Base-by-base conservation (phyloP, 164 flowering plant genomes). In the Vitis rupestris region DNA sequence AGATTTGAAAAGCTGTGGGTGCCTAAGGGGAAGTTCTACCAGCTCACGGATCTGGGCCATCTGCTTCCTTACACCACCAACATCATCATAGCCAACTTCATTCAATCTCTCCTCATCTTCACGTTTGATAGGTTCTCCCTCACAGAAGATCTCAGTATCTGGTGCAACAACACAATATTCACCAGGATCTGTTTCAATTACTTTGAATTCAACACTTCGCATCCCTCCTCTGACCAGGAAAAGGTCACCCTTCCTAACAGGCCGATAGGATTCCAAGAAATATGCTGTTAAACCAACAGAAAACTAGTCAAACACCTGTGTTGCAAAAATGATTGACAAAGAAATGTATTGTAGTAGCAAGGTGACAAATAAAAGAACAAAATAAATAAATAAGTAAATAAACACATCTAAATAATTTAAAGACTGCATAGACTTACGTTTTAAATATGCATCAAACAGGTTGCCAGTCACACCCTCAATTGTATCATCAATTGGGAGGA, bases 31-130 rank as follows among this genome's bases (percentile, higher is more conserved):
- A 69, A 88, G 87, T 66, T 88, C 90, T 1, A 88, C 90, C 59
- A 86, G 79, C 78, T 88, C 92, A 61, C 90, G 90, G 29, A 88
- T 88, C 75, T 88, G 90, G 71, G 92, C 87, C 92, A 88, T 86
- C 64, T 88, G 92, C 75, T 85, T 88, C 55, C 93, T 76, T n/a
- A 86, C 86, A 66, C 90, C 93, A 69, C 93, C 92, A 71, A 86
- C 87, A 80, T 88, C 93, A 67, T 88, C 90, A 81, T 88, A 88
- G 8, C 90, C 90, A 48, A 86, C 87, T 64, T 88, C 90, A 70
- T 85, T 78, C 47, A 86, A 67, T 74, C 80, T 76, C 68, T 88
- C 85, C 72, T 88, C 90, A 61, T 86, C 92, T 63, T 88, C 92
- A 10, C 92, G 82, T 62, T 76, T 86, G 17, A 86, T 61, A 10